Evolutionary conservation across 768 basidiomycete species (phyloP), one percentile per base, ranked within the genome.

Genomic region (Podaxis mareebaensis): DNA sequence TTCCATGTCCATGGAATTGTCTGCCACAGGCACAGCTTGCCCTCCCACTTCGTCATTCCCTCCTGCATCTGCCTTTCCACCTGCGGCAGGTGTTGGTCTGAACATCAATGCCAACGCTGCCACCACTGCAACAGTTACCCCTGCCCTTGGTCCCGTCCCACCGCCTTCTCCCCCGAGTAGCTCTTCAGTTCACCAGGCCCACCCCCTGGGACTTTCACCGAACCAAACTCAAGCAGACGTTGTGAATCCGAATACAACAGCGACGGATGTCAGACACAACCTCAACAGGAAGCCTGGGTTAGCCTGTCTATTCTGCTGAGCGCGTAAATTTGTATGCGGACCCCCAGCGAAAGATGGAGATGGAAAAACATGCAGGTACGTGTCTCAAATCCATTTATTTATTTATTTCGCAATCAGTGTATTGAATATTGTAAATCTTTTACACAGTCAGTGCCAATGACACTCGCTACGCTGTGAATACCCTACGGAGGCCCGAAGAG

Each of bases 391-490:
- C 48, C 2, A 22, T 22, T 22, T 53, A 39, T 53, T 53, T 24
- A 52, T 58, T 54, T 22, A 22, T 61, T 24, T 53, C 59, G 20
- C 44, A 55, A 42, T 67, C 56, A 15, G 30, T 64, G 20, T 54
- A 46, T 60, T 77, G n/a, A 62, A 53, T 60, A 66, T 63, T 64
- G 65, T 61, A 67, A 69, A 67, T 63, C 53, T n/a, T 70, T n/a
- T 13, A 53, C 36, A 13, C 40, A 92, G 90, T 73, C 90, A 92
- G 78, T 92, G 90, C 70, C 84, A 84, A 58, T 81, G 88, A 44
- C 85, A 90, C 28, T 83, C 84, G 30, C 82, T 91, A 53, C 83
- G 79, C 61, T 92, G 90, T 71, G 87, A 87, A 68, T 91, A 89
- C 67, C 90, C 90, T 1, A 73, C 78, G 6, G 88, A 88, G 72